A percentile compares a stretch with the other conserved stretches of the same genome.
phyloP scores from a whole-genome alignment of 768 basidiomycete genomes.

The Rhodocollybia butyracea region DNA sequence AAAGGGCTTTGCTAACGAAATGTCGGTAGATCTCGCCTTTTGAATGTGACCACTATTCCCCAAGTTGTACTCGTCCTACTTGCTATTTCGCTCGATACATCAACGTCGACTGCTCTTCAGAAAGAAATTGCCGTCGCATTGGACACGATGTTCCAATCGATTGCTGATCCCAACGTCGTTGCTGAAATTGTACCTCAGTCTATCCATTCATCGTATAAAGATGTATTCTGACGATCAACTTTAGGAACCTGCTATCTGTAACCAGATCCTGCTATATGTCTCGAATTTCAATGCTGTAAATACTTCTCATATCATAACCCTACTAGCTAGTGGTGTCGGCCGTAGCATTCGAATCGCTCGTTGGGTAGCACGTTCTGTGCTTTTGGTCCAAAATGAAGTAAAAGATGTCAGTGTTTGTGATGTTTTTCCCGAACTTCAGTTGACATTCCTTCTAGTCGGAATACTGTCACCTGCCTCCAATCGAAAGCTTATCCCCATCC shows the following conservation, averaged over 20 bases:
- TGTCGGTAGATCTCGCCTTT: conserved; percentile 27
- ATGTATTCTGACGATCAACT: not conserved
- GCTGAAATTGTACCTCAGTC: conserved; percentile 24
- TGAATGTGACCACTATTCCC: conserved; percentile 38
- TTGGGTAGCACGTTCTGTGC: conserved; percentile 49
- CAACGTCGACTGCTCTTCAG: conserved; percentile 40
- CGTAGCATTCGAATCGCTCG: conserved; percentile 54
- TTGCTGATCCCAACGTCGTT: conserved; percentile 26
- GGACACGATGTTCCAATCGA: conserved; percentile 40
- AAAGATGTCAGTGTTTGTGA: conserved; percentile 18
- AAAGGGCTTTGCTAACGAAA: not conserved
- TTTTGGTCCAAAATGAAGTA: conserved; percentile 28
- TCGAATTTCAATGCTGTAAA: conserved; percentile 41
- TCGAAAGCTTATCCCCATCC: conserved; percentile 47
- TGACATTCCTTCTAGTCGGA: conserved; percentile 28
- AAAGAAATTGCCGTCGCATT: conserved; percentile 45
- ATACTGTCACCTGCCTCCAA: conserved; percentile 45
- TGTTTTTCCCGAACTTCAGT: conserved; percentile 6
- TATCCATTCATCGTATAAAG: conserved; percentile 8
- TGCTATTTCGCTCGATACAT: conserved; percentile 54
- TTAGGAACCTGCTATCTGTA: conserved; percentile 47
- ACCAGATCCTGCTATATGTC: conserved; percentile 39
- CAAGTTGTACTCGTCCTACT: conserved; percentile 48
- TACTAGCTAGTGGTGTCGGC: conserved; percentile 49
- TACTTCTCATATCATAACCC: conserved; percentile 45